Conservation (phyloP, 2,329 filamentous ascomycete species). For the Neoascochyta sp. region DNA sequence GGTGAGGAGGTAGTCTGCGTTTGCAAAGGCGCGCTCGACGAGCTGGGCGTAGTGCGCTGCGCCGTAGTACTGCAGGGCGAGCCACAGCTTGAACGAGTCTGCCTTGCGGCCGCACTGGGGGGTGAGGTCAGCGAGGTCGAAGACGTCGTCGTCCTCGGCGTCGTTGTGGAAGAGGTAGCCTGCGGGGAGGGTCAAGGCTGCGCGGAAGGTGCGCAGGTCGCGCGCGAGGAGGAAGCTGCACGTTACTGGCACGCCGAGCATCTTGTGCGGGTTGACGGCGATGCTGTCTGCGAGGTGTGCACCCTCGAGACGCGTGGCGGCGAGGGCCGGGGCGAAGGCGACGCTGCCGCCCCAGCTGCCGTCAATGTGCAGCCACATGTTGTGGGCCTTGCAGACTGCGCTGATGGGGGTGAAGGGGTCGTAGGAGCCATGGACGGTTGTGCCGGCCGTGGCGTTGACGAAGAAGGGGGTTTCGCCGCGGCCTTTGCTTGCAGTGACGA, state of each 20-base stretch:
- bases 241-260: conserved; percentile 86
- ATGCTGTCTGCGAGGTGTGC: conserved; percentile 73
- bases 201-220: conserved; percentile 73
- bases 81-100: conserved; percentile 80
- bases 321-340: conserved; percentile 61
- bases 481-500: conserved; percentile 58
- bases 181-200: conserved; percentile 79
- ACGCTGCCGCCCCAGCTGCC: conserved; percentile 86
- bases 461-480: conserved; percentile 82
- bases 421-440: conserved; percentile 86
- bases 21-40: conserved; percentile 65
- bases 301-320: conserved; percentile 64
- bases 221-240: conserved; percentile 82
- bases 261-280: conserved; percentile 93
- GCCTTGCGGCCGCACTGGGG: conserved; percentile 87
- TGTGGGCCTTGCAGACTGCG: conserved; percentile 64
- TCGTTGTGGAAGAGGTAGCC: conserved; percentile 61
- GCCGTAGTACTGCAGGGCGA: conserved; percentile 89
- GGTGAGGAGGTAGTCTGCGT: conserved; percentile 64
- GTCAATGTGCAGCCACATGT: conserved; percentile 90
- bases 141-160: conserved; percentile 52
- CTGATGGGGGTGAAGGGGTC: conserved; percentile 73
- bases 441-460: conserved; percentile 92
- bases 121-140: conserved; percentile 88
- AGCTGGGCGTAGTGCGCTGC: conserved; percentile 63